Evolutionary conservation across 2,329 filamentous ascomycete species (phyloP), one percentile per base, ranked within the genome.

Genomic region (Colletotrichum plurivorum): DNA sequence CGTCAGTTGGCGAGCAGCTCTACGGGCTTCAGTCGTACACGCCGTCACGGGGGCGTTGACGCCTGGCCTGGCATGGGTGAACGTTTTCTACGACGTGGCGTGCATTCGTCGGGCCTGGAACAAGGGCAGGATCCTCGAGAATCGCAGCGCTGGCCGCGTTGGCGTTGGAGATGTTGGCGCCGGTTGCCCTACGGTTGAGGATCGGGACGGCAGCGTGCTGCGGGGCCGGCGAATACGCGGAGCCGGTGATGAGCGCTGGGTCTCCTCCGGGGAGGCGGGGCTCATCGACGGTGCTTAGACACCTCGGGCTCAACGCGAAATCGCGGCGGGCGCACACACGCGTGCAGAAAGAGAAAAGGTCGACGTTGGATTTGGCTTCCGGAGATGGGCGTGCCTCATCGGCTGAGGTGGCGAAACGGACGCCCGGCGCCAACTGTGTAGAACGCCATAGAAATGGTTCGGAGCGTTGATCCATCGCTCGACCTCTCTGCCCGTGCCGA

Each of bases 101-200:
- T 76, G 78, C 0, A 78, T 83, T 4, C 80, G 81, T 60, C 83
- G 83, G 71, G 81, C 81, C 1, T 75, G 81, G 1, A 82, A 80
- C 69, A 83, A 84, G 64, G 75, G 81, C 5, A 79, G 79, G 20
- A 83, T 83, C 0, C 81, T 83, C 59, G 80, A 82, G 62, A 74
- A 71, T 5, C 79, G 82, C 22, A 55, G 49, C 18, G 16, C 60
- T 16, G 45, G 45, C n/a, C 45, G 45, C 15, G 55, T 22, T 22
- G 20, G 20, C 3, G 2, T 2, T 22, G 3, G 20, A 22, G 20
- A 3, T 22, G 20, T 3, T 22, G 2, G 20, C 20, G 20, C 20
- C 20, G 20, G 20, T 22, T 22, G 20, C 20, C 20, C 20, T 3
- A 3, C 20, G 20, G 20, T 22, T 3, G 20, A 22, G 3, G 20